Base-by-base conservation (phyloP, 306 rosid species). In the Sicyos edulis region DNA sequence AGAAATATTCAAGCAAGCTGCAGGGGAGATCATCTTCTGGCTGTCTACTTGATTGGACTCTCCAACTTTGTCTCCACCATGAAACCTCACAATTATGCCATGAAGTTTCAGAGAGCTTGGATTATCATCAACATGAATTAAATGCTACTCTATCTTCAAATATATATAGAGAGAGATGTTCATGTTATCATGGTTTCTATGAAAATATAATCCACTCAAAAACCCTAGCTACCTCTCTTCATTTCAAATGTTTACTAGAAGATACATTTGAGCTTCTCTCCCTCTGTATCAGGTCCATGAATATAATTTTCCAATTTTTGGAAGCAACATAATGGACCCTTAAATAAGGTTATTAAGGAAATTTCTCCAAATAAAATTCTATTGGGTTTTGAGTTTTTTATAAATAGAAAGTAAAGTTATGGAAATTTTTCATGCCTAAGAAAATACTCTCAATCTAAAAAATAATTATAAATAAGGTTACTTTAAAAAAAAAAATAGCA, bases 1-100 rank as follows among this genome's bases (percentile, higher is more conserved):
- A n/a, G 86, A 79, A 21, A 75, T 71, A 34, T 79, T 78, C 83
- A 82, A 59, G 72, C 82, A 81, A 64, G 96, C 87, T 10, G 87
- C 87, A 0, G 74, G 21, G 17, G 96, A 92, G 77, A 85, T 92
- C 50, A 73, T 65, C 45, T 6, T 73, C 2, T 78, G 77, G 79
- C 37, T 84, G 13, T 56, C 81, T 59, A 64, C 79, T 12, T 79
- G 57, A 76, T 70, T 13, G 6, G 32, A 44, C 6, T 17, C 7
- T 40, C 70, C 22, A 59, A 29, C 67, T 16, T 17, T 11, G 1
- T 58, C 50, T 63, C 26, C 51, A 37, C 24, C 51, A 61, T 61
- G 47, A 8, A 61, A 32, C 21, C 11, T 16, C 5, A 6, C 5
- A 6, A 32, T 32, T 32, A 37, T n/a, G 49, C 1, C 14, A 63